Evolutionary conservation across 2,329 filamentous ascomycete species (phyloP).

Genomic region (Ophiostoma tasmaniense): DNA sequence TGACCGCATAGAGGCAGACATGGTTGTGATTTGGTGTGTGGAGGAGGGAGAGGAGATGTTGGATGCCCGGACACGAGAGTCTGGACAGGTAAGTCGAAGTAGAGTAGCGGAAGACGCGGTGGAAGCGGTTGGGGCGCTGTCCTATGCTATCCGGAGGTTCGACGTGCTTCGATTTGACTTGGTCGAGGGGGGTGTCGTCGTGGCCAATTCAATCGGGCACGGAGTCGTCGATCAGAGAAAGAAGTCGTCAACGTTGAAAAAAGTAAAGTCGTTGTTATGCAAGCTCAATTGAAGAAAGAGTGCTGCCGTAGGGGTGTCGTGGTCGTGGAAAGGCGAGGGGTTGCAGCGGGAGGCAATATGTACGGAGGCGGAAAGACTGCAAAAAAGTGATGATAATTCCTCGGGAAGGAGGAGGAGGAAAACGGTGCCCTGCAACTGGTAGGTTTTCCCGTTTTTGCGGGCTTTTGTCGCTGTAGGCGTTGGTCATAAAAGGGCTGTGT

Average conservation of each 20-base stretch:
- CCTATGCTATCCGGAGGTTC: background rate
- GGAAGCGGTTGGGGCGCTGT: constrained; percentile 2
- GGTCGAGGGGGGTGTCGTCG: constrained; percentile 1
- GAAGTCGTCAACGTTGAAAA: background rate
- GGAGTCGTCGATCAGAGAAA: background rate
- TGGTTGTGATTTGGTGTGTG: constrained; percentile 25
- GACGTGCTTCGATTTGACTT: background rate
- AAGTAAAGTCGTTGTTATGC: background rate
- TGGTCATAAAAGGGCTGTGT: constrained; percentile 20
- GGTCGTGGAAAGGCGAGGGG: constrained; percentile 7
- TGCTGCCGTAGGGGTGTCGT: constrained; percentile 1
- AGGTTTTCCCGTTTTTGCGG: constrained; percentile 20
- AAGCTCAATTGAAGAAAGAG: background rate
- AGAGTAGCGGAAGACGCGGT: background rate
- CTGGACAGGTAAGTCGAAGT: background rate
- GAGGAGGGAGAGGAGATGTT: constrained; percentile 3
- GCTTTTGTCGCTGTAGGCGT: constrained; percentile 21
- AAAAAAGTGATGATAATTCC: constrained; percentile 21
- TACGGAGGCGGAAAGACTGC: constrained; percentile 5
- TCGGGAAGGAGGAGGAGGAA: constrained; percentile 16
- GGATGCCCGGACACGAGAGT: constrained; percentile 2
- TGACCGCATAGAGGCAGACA: constrained; percentile 43
- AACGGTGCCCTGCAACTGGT: constrained; percentile 13
- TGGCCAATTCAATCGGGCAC: constrained; percentile 7
- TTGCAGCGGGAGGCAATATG: constrained; percentile 1